These are phyloP conservation scores for Fusarium sublunatum DNA, from an alignment of 2,329 filamentous ascomycete genomes.

Conservation along the genomic window DNA sequence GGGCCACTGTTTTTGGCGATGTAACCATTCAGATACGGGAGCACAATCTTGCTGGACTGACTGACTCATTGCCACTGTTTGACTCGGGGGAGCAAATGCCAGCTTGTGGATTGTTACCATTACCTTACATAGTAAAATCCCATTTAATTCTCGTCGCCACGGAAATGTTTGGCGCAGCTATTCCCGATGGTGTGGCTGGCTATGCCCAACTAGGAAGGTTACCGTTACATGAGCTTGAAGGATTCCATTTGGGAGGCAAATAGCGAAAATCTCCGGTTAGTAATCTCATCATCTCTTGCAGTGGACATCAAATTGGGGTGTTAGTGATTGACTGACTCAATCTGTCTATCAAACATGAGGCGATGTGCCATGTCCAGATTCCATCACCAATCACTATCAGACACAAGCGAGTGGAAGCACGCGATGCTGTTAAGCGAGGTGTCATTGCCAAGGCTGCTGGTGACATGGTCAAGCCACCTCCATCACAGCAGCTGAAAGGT, in stretches of 20 bases:
- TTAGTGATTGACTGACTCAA: neutral
- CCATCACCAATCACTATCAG: neutral
- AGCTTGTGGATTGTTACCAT: neutral
- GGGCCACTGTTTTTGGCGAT: neutral
- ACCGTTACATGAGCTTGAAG: conserved; percentile 30
- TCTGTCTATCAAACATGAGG: no score
- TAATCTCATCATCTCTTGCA: neutral
- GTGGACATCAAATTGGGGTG: neutral
- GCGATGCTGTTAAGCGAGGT: neutral
- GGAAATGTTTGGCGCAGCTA: neutral
- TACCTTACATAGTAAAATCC: no score
- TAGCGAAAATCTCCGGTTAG: neutral
- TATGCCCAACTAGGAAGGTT: conserved; percentile 40
- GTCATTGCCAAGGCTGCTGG: conserved; percentile 9
- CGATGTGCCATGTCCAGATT: no score
- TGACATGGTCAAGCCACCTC: conserved; percentile 4
- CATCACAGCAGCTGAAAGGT: neutral
- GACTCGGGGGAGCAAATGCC: no score
- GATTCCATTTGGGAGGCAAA: neutral
- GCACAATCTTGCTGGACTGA: neutral
- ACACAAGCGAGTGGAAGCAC: neutral
- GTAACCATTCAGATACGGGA: neutral
- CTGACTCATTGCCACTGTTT: conserved; percentile 3
- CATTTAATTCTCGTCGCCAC: neutral
- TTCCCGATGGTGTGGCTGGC: neutral